Base-by-base conservation (phyloP, 2,329 filamentous ascomycete genomes). In the Talaromyces sp. region DNA sequence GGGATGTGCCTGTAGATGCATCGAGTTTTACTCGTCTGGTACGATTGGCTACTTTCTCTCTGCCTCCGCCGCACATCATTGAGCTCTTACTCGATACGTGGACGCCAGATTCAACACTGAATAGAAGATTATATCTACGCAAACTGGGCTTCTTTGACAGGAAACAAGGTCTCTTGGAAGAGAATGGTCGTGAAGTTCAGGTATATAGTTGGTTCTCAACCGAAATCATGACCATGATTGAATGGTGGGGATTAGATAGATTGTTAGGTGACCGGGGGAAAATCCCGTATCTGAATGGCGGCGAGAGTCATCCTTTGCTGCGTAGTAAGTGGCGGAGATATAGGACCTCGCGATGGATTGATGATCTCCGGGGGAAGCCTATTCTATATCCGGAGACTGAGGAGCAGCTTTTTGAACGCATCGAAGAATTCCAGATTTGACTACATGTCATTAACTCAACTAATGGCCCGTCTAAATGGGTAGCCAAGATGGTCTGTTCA, bases 51-150 rank as follows among this genome's bases (percentile, higher is more conserved):
- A 22, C 17, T n/a, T 39, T 51, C 5, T 57, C 43, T 52, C 45
- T 57, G 36, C 37, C 41, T 2, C 55, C 46, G 15, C 45, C 36
- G 22, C 28, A 52, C 10, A 57, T 57, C 8, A 52, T 52, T 15
- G 55, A 57, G 55, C 35, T 57, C 4, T 36, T 57, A 43, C 37
- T 51, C 13, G 25, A 52, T 15, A 19, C 33, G 39, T 55, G 53
- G 53, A 45, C 40, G 5, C 53, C 37, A 19, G 25, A 13, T 4
- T 13, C 36, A 39, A 15, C 3, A 15, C 31, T 55, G 4, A 25
- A 55, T 9, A 43, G 35, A 45, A n/a, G 22, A 37, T 7, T 55
- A 55, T 37, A 17, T 55, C 13, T 17, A 55, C n/a, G n/a, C 19
- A 19, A 28, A 11, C 13, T 45, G 15, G 53, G 39, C 2, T 17